phyloP scores from a whole-genome alignment of 805 yeast genomes.

The Phaffomyces thermotolerans region DNA sequence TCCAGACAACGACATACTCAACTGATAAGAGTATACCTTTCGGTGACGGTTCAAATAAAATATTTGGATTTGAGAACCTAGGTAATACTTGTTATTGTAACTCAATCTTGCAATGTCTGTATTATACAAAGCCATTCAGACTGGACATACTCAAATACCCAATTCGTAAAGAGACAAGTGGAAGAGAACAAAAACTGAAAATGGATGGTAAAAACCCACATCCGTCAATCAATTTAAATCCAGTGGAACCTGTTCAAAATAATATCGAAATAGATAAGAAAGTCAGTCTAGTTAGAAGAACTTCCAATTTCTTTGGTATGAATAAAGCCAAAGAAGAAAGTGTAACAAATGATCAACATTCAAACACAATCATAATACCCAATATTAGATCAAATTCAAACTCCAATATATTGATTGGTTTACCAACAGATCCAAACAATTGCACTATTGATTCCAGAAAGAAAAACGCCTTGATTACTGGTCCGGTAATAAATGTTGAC shows the following conservation, averaged over 20 bases:
- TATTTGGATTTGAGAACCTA: conserved; percentile 77
- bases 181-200: conserved; percentile 31
- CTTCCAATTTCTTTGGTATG: conserved; percentile 25
- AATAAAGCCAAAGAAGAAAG: conserved; percentile 14
- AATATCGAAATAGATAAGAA: conserved; percentile 6
- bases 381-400: conserved; percentile 12
- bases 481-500: conserved; percentile 82
- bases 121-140: conserved; percentile 66
- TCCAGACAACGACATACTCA: no score
- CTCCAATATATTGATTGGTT: conserved; percentile 14
- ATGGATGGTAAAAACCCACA: conserved; percentile 37
- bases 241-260: not conserved
- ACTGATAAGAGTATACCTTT: conserved; percentile 16
- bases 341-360: not conserved
- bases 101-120: conserved; percentile 83
- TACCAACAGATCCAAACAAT: conserved; percentile 25
- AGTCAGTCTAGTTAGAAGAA: conserved; percentile 18
- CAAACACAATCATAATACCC: conserved; percentile 12
- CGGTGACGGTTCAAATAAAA: conserved; percentile 64
- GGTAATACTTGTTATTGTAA: conserved; percentile 95
- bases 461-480: conserved; percentile 65
- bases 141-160: conserved; percentile 45
- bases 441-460: conserved; percentile 63
- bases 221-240: conserved; percentile 20
- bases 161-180: conserved; percentile 21